A percentile compares a stretch with the other conserved stretches of the same genome.
Evolutionary conservation across 2,329 filamentous ascomycete species (phyloP).

Genomic region (Neofusicoccum parvum): DNA sequence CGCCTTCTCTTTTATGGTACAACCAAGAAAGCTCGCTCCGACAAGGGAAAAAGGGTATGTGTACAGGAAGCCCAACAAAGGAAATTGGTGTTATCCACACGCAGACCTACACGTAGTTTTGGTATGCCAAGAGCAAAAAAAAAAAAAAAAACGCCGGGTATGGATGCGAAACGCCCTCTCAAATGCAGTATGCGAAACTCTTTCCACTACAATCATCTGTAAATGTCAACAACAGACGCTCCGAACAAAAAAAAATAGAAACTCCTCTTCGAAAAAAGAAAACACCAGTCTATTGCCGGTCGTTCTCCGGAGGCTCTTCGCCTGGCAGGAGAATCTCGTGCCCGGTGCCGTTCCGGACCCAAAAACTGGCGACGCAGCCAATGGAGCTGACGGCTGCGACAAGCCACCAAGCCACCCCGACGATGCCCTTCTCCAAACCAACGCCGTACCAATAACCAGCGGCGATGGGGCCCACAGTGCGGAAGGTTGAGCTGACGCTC

Average conservation of each 20-base stretch:
- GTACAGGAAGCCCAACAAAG: not conserved
- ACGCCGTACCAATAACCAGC: slow-evolving; percentile 57
- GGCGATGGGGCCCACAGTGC: slow-evolving; percentile 59
- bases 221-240: not conserved
- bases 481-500: slow-evolving; percentile 55
- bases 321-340: slow-evolving; percentile 22
- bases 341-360: slow-evolving; percentile 62
- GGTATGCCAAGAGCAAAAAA: not conserved
- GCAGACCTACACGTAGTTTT: not conserved
- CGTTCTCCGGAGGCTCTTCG: slow-evolving; percentile 19
- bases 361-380: slow-evolving; percentile 61
- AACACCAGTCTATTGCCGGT: not conserved
- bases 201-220: not conserved
- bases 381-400: slow-evolving; percentile 56
- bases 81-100: not conserved
- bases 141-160: not conserved
- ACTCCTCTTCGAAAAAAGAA: not conserved
- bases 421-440: slow-evolving; percentile 56
- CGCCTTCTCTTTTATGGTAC: not conserved
- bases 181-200: slow-evolving; percentile 9
- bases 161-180: slow-evolving; percentile 17
- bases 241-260: not conserved
- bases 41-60: slow-evolving; percentile 1
- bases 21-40: not conserved
- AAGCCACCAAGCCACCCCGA: slow-evolving; percentile 61